These are phyloP conservation scores for Bondarzewia mesenterica DNA, from an alignment of 1,284 basidiomycete species.

Conservation along the genomic window DNA sequence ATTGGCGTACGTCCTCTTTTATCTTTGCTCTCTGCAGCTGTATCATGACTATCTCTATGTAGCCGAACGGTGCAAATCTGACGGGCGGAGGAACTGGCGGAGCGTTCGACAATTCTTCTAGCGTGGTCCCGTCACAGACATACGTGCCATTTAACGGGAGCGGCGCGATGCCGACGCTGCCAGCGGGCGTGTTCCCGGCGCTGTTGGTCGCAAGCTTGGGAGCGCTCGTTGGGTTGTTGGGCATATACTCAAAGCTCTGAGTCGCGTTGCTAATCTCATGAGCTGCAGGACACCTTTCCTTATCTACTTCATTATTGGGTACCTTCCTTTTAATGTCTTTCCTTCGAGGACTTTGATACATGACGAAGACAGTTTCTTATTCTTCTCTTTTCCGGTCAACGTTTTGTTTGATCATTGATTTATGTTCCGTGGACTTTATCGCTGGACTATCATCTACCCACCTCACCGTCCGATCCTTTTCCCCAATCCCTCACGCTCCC, in stretches of 20 bases:
- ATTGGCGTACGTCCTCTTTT: slow-evolving; percentile 48
- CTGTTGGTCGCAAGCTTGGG: slow-evolving; percentile 24
- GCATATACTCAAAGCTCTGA: slow-evolving; percentile 12
- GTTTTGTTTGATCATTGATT: not conserved
- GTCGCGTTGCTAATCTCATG: no score
- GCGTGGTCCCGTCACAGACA: slow-evolving; percentile 20
- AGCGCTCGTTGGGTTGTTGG: slow-evolving; percentile 22
- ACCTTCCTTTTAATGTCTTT: not conserved
- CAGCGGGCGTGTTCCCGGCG: slow-evolving; percentile 24
- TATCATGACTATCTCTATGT: slow-evolving; percentile 6
- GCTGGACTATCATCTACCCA: no score
- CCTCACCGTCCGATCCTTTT: not conserved
- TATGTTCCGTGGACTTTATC: not conserved
- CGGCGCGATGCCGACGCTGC: slow-evolving; percentile 18
- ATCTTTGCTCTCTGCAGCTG: slow-evolving; percentile 1
- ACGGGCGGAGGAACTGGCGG: slow-evolving; percentile 50
- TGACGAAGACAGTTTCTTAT: not conserved
- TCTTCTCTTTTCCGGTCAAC: not conserved
- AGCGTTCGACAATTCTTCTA: slow-evolving; percentile 12
- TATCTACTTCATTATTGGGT: not conserved
- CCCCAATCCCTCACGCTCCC: not conserved
- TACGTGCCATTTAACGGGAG: slow-evolving; percentile 47
- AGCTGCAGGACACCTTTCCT: not conserved
- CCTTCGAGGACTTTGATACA: not conserved
- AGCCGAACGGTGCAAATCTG: slow-evolving; percentile 65